Evolutionary conservation across 495 filamentous ascomycete genomes (phyloP), one percentile per base, ranked within the genome.

Genomic region (Endocarpon pusillum): DNA sequence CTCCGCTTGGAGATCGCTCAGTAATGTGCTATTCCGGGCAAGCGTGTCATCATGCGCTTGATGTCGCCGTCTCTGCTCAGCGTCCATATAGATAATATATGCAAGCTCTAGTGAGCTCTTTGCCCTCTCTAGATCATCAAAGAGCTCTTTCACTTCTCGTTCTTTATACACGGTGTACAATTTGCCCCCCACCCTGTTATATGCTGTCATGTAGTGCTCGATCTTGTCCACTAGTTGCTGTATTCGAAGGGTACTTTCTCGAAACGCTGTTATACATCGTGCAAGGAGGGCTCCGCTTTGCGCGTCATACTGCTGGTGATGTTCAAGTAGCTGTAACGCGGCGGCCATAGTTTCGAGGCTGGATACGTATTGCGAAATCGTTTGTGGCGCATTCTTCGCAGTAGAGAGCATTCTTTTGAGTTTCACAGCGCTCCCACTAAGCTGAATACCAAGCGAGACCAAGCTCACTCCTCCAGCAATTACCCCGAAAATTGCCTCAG

Each of bases 151-250:
- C n/a, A n/a, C n/a, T n/a, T n/a, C n/a, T n/a, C n/a, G n/a, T n/a
- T n/a, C n/a, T n/a, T n/a, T n/a, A n/a, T n/a, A n/a, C n/a, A n/a
- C n/a, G n/a, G n/a, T n/a, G n/a, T n/a, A n/a, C n/a, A n/a, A n/a
- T n/a, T n/a, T n/a, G n/a, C n/a, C n/a, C n/a, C n/a, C n/a, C n/a
- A n/a, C n/a, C n/a, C n/a, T n/a, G n/a, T n/a, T n/a, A n/a, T n/a
- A n/a, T n/a, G n/a, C n/a, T n/a, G n/a, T n/a, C n/a, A n/a, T n/a
- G n/a, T n/a, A n/a, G n/a, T n/a, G n/a, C n/a, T n/a, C 49, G 63
- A 68, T 68, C 8, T 25, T 25, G 12, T 25, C 8, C 8, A 12
- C 23, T 25, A 25, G 23, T 8, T 25, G 23, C 12, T 25, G 23
- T 25, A 25, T 25, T 25, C 12, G 8, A 12, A 12, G 12, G 8